A percentile compares a stretch with the other conserved stretches of the same genome.
These are phyloP conservation scores for Sicyos edulis DNA, from an alignment of 306 rosid genomes.

Conservation along the genomic window DNA sequence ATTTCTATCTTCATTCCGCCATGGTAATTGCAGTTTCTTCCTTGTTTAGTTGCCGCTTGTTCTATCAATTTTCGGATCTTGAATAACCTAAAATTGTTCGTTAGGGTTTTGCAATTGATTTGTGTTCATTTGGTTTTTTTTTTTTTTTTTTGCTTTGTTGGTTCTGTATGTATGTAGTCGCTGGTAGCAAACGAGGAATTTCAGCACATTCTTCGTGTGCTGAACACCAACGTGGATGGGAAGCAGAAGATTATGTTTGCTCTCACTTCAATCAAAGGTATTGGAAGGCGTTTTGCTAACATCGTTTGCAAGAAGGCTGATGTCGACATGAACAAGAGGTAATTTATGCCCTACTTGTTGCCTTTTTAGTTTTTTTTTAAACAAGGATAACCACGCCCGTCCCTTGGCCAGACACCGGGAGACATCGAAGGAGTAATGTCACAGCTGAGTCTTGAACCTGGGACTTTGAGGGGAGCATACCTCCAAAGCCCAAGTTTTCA, in stretches of 20 bases:
- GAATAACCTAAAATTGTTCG: not conserved
- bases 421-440: too few relatives aligned
- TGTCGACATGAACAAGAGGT: conserved; percentile 31
- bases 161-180: conserved; percentile 2
- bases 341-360: too few relatives aligned
- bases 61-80: not conserved
- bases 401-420: too few relatives aligned
- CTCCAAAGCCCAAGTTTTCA: too few relatives aligned
- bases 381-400: too few relatives aligned
- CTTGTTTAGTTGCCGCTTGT: not conserved
- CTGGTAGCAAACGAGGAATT: conserved; percentile 27
- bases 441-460: too few relatives aligned
- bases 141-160: not conserved
- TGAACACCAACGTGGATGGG: conserved; percentile 27
- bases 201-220: conserved; percentile 26
- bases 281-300: conserved; percentile 27
- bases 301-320: conserved; percentile 27
- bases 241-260: conserved; percentile 29
- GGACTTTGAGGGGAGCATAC: too few relatives aligned
- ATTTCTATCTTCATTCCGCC: not conserved
- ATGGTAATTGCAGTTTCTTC: conserved; percentile 11
- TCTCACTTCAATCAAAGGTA: conserved; percentile 28
- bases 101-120: not conserved
- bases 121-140: not conserved
- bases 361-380: too few relatives aligned